These are phyloP conservation scores for Fusarium irregulare DNA, from an alignment of 2,329 filamentous ascomycete species.

Conservation along the genomic window DNA sequence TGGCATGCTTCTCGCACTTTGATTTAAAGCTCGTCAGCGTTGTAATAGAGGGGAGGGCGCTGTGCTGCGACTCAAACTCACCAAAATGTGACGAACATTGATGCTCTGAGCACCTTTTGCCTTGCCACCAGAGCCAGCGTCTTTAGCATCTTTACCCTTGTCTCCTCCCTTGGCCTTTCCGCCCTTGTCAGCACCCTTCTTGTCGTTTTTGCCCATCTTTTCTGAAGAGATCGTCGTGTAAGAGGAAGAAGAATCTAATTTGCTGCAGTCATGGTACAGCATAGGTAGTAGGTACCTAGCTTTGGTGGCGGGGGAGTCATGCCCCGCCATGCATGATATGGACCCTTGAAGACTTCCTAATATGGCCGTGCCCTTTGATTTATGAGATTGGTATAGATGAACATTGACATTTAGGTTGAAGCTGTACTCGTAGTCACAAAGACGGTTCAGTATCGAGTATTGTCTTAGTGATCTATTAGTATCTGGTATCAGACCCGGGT, in stretches of 20 bases:
- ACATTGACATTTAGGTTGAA: neutral
- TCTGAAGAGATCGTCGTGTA: slow-evolving; percentile 4
- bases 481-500: neutral
- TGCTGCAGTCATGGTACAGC: neutral
- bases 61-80: slow-evolving; percentile 43
- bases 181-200: slow-evolving; percentile 56
- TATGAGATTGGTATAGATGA: neutral
- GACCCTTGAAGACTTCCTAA: slow-evolving; percentile 24
- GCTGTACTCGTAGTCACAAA: neutral
- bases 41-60: neutral
- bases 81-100: slow-evolving; percentile 79
- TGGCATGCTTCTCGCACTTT: slow-evolving; percentile 79
- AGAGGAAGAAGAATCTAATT: slow-evolving; percentile 9
- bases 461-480: slow-evolving; percentile 5
- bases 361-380: slow-evolving; percentile 1
- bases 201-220: slow-evolving; percentile 56
- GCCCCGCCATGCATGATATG: slow-evolving; percentile 30
- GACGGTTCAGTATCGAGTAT: neutral
- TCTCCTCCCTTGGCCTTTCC: slow-evolving; percentile 40
- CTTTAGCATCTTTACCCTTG: slow-evolving; percentile 43
- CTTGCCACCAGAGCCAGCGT: slow-evolving; percentile 54
- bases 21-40: slow-evolving; percentile 14
- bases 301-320: slow-evolving; percentile 28
- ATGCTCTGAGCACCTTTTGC: slow-evolving; percentile 72
- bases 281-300: neutral